Base-by-base conservation (phyloP, 805 yeast genomes). In the Candida piceae region DNA sequence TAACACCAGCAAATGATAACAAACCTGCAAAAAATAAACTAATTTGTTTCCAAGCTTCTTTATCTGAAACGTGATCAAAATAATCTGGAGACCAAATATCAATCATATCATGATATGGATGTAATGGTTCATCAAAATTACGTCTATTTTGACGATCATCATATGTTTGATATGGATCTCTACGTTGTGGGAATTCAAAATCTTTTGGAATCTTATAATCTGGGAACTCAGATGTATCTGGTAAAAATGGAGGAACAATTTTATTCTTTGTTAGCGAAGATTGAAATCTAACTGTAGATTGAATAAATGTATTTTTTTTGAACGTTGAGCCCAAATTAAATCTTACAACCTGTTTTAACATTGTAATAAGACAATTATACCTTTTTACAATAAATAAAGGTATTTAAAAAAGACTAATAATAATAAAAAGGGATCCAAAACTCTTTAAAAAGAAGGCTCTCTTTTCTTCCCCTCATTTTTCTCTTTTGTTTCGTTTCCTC, bases 21-120 rank as follows among this genome's bases (percentile, higher is more conserved):
- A 74, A 45, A 5, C 55, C 55, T n/a, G 70, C 78, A 50, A 81
- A 74, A 60, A 81, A 81, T 7, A 65, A 53, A n/a, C 63, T 63
- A 45, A 78, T 72, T 58, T 76, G 76, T 48, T 62, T 69, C 36
- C 78, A 58, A 1, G 95, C 94, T 22, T 74, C 70, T 31, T 60
- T 55, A 60, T 83, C 81, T 27, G 73, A 64, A 23, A 78, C 82
- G 26, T 67, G 58, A 49, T 78, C 77, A 57, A 69, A 76, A 53
- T 78, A 72, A 53, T 85, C 94, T 10, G 95, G 93, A 7, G 95
- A 75, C 95, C 95, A 85, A 70, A 84, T 72, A 59, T 85, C 89
- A 53, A 79, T 69, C 59, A 75, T 64, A 54, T 85, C 95, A 48
- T 80, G 83, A 50, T 79, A 76, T 38, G 78, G 76, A 57, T 78